These are phyloP conservation scores for Cyberlindnera lachancei DNA, from an alignment of 805 yeast genomes.

Conservation along the genomic window DNA sequence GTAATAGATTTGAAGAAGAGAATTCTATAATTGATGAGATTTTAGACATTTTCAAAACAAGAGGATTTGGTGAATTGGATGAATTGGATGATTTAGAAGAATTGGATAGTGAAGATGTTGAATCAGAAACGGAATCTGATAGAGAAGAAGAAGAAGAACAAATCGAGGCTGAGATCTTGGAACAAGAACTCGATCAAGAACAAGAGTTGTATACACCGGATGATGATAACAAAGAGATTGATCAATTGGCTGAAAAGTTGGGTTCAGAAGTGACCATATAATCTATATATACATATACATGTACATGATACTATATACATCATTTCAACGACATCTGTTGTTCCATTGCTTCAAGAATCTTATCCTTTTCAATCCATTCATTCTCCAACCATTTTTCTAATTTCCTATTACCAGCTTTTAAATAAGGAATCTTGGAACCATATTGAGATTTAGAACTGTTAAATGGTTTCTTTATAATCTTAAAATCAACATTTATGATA, in stretches of 20 bases:
- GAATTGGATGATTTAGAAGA: conserved; percentile 95
- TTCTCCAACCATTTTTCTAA: conserved; percentile 72
- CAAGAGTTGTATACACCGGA: conserved; percentile 36
- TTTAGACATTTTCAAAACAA: conserved; percentile 52
- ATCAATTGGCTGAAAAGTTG: conserved; percentile 51
- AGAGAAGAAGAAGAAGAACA: conserved; percentile 34
- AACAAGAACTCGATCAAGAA: conserved; percentile 33
- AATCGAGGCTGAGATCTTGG: conserved; percentile 22
- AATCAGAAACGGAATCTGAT: conserved; percentile 31
- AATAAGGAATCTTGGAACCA: too few species aligned
- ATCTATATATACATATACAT: too few species aligned
- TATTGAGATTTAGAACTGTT: too few species aligned
- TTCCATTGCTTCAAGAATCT: conserved; percentile 33
- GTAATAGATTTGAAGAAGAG: conserved; percentile 90
- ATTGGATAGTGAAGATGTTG: conserved; percentile 49
- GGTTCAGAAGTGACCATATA: too few species aligned
- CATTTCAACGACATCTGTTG: conserved; percentile 23
- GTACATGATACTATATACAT: too few species aligned
- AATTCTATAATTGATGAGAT: conserved; percentile 59
- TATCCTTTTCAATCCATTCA: conserved; percentile 68
- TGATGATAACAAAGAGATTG: conserved; percentile 39
- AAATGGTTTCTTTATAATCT: conserved; percentile 27
- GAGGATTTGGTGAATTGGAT: conserved; percentile 79
- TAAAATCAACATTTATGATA: conserved; percentile 21
- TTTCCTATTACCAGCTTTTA: conserved; percentile 46